phyloP scores from a whole-genome alignment of 192 early-diverging fungal genomes.

The Mortierella claussenii region DNA sequence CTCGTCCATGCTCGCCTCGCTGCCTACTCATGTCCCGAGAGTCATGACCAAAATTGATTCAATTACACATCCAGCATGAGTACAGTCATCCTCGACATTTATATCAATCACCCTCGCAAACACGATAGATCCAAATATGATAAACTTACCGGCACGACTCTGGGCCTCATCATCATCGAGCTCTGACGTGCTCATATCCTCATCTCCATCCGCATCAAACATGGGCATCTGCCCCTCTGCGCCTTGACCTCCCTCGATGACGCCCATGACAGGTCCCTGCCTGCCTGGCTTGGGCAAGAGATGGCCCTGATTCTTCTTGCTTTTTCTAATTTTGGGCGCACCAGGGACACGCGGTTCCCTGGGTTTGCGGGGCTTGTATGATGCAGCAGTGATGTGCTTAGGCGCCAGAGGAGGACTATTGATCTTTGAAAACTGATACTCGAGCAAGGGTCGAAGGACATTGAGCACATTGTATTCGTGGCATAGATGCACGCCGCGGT shows the following conservation, averaged over 20 bases:
- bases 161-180: constrained; percentile 30
- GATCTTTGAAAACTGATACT: constrained; percentile 72
- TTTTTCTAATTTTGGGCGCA: constrained; percentile 19
- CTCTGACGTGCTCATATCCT: constrained; percentile 41
- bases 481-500: constrained; percentile 83
- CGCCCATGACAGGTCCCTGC: constrained; percentile 17
- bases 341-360: constrained; percentile 43
- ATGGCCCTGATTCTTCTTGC: constrained; percentile 14
- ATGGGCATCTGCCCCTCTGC: constrained; percentile 7
- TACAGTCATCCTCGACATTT: neutral
- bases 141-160: constrained; percentile 39
- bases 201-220: constrained; percentile 39
- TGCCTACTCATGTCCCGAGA: constrained; percentile 34
- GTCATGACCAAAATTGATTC: too few relatives aligned
- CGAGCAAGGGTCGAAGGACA: constrained; percentile 80
- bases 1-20: constrained; percentile 44
- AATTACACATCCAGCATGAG: too few relatives aligned
- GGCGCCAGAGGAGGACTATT: constrained; percentile 66
- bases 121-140: neutral
- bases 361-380: constrained; percentile 54
- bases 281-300: constrained; percentile 11
- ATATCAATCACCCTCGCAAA: neutral
- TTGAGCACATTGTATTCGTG: constrained; percentile 81
- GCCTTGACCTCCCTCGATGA: neutral
- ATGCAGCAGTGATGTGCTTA: constrained; percentile 64